Base-by-base conservation (phyloP, 129 eudicot genomes). In the Deinandra increscens region DNA sequence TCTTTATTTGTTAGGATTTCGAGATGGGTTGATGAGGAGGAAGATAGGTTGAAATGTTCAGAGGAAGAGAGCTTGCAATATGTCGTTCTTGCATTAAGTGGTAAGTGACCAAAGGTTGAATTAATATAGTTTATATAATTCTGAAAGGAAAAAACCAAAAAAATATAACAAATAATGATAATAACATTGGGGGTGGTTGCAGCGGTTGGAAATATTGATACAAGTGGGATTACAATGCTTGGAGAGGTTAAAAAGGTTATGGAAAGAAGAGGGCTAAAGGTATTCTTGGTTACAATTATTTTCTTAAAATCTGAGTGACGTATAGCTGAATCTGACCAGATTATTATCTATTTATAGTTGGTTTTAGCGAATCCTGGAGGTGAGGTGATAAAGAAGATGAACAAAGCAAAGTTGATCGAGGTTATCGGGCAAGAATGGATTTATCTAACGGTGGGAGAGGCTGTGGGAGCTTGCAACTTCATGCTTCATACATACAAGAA, bases 191-290 rank as follows among this genome's bases (percentile, higher is more conserved):
- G 26, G 11, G 37, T 56, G 5, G 2, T 72, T 49, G 65, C 83
- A 93, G 98, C 95, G n/a, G 90, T 93, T 49, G 98, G 88, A 46
- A 83, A 88, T 85, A 87, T 93, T 29, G 98, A 93, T 66, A 87
- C 98, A 0, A 93, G 98, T 33, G 98, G 97, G 60, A 83, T 85
- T 63, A 83, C 96, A 70, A 93, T 93, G 98, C 73, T 93, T 7
- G 96, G 86, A 59, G 98, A 93, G 78, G 75, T 93, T 23, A 85
- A 84, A 70, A 87, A 85, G 77, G 72, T 56, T 42, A 39, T 77
- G 22, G 95, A 93, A 55, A 78, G 88, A 69, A 78, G 90, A 80
- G 98, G 84, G 54, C 84, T 93, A 62, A 86, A 87, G 96, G 97
- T 91, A 70, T 5, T n/a, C n/a, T n/a, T 11, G 14, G 6, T 15